Evolutionary conservation across 441 rosid genomes (phyloP).

Genomic region (Breynia disticha): DNA sequence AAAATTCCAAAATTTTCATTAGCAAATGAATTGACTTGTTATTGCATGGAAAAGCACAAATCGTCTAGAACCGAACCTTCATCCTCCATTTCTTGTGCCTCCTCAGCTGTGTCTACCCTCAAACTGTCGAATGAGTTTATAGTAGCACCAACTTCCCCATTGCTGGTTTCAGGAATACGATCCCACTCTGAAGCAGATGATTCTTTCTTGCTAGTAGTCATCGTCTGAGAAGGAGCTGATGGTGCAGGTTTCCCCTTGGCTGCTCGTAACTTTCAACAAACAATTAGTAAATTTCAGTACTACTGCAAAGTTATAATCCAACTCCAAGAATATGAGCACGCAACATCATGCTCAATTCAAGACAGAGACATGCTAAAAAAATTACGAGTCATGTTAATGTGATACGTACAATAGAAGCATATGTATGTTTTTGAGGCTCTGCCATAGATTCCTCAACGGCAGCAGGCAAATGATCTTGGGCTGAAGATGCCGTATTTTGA

Average conservation of each 20-base stretch:
- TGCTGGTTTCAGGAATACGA: conserved; percentile 23
- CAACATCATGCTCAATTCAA: not conserved
- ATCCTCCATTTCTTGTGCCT: conserved; percentile 31
- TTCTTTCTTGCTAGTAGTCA: conserved; percentile 27
- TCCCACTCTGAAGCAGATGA: conserved; percentile 35
- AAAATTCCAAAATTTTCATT: not conserved
- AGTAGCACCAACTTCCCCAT: conserved; percentile 21
- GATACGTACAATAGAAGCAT: conserved; percentile 65
- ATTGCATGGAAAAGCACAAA: not conserved
- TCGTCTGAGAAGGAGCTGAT: conserved; percentile 26
- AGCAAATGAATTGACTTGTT: not conserved
- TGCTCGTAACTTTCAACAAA: conserved; percentile 34
- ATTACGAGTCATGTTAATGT: conserved; percentile 5
- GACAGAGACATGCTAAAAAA: conserved; percentile 6
- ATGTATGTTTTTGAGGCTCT: conserved; percentile 56
- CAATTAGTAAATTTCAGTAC: not conserved
- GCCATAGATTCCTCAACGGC: conserved; percentile 37
- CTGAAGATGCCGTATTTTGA: conserved; percentile 18
- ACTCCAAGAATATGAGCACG: not conserved
- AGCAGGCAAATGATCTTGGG: conserved; percentile 29
- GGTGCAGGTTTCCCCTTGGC: conserved; percentile 41
- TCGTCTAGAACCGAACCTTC: conserved; percentile 34
- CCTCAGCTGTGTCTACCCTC: conserved; percentile 32
- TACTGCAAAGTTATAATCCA: not conserved
- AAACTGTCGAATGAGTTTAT: conserved; percentile 30